phyloP scores from a whole-genome alignment of 768 basidiomycete species.

The Psilocybe azurescens region DNA sequence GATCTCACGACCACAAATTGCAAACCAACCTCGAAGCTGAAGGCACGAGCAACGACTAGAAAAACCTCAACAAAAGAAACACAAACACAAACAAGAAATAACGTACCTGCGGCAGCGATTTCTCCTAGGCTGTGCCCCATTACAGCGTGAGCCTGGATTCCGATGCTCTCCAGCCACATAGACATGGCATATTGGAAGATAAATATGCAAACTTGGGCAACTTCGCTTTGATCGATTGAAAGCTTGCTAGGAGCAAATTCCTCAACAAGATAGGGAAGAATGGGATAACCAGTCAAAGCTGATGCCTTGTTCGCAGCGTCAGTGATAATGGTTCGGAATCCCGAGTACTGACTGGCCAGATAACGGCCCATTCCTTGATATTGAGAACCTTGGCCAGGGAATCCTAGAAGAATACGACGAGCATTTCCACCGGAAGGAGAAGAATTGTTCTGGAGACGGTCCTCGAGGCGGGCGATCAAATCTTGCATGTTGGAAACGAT shows the following conservation, averaged over 20 bases:
- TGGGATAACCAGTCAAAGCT: conserved; percentile 30
- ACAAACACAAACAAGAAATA: neutral
- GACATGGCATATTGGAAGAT: conserved; percentile 40
- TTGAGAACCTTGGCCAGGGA: conserved; percentile 44
- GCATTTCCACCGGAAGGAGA: conserved; percentile 19
- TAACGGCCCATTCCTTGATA: conserved; percentile 41
- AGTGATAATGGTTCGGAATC: conserved; percentile 32
- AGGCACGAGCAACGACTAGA: conserved; percentile 33
- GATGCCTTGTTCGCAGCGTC: conserved; percentile 33
- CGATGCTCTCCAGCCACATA: conserved; percentile 34
- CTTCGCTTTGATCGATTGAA: conserved; percentile 34
- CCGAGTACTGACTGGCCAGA: conserved; percentile 32
- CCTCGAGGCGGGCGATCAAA: conserved; percentile 34
- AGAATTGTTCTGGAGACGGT: conserved; percentile 25
- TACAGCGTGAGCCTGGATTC: conserved; percentile 34
- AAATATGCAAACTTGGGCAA: conserved; percentile 41
- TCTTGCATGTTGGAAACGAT: conserved; percentile 35
- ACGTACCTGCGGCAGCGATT: conserved; percentile 41
- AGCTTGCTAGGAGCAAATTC: conserved; percentile 25
- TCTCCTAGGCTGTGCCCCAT: conserved; percentile 44
- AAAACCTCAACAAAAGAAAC: neutral
- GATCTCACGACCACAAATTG: conserved; percentile 36
- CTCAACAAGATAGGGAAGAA: conserved; percentile 34
- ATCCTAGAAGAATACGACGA: conserved; percentile 33
- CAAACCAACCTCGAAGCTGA: conserved; percentile 33